Base-by-base conservation (phyloP, 805 yeast genomes). In the Schwanniomyces occidentalis region DNA sequence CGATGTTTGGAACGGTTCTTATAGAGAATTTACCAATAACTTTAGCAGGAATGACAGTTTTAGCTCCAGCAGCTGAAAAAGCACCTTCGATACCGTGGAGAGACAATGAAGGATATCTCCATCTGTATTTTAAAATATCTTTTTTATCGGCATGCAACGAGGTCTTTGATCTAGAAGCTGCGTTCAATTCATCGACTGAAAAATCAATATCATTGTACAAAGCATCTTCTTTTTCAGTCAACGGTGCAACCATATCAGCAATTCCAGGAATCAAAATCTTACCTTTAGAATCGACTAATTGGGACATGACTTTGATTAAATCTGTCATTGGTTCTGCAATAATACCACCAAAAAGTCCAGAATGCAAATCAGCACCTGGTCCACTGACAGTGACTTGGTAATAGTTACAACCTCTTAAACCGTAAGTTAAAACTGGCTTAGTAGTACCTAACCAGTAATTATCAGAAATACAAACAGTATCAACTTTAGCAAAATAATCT, bases 21-120 rank as follows among this genome's bases (percentile, higher is more conserved):
- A 93, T 90, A 22, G 96, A 86, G 61, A 93, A 93, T 70, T 93
- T 93, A 54, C 99, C 99, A 34, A 71, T 64, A 21, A 93, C 98
- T 58, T 82, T 84, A 31, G 96, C 86, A 22, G 99, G 99, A 47
- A 93, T 93, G 34, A 93, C 99, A 21, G 99, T 93, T 73, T 93
- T 93, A 39, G 98, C 99, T 46, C 99, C 99, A 30, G 85, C 76
- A 27, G 85, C 91, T 30, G 84, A 82, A 63, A 93, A 93, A 5
- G 98, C 99, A 45, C 99, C 99, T 67, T 93, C 99, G 37, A 93
- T 76, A 49, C 99, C 99, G 65, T 93, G 99, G 47, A 93, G 63
- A 2, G 98, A 90, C 52, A 93, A 73, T 6, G 98, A 88, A 37
- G 99, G 99, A 68, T 74, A 89, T 75, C 99, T 84, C 99, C 99